These are phyloP conservation scores for Elsinoe ampelina DNA, from an alignment of 2,329 filamentous ascomycete species.

Conservation along the genomic window DNA sequence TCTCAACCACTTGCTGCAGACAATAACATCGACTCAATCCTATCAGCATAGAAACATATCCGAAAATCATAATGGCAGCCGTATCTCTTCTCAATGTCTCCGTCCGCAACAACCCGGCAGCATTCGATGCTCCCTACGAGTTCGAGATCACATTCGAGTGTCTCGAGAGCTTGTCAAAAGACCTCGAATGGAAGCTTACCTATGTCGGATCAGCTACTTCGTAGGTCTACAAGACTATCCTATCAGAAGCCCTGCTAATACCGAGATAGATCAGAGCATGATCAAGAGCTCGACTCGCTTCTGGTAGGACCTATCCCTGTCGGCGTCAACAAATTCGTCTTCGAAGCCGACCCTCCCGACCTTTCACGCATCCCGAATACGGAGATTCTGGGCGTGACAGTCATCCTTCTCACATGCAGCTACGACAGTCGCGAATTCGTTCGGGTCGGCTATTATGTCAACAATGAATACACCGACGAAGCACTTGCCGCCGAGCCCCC, in stretches of 20 bases:
- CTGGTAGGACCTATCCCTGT: constrained; percentile 96
- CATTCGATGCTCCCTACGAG: constrained; percentile 85
- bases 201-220: constrained; percentile 98
- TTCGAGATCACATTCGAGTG: constrained; percentile 99
- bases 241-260: background rate
- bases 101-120: constrained; percentile 93
- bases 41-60: background rate
- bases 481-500: constrained; percentile 84
- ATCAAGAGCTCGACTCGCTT: constrained; percentile 95
- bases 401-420: constrained; percentile 89
- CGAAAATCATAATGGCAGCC: constrained; percentile 65
- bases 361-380: constrained; percentile 84
- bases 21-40: background rate
- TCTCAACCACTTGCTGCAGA: background rate
- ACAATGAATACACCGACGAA: constrained; percentile 95
- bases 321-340: constrained; percentile 97
- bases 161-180: constrained; percentile 87
- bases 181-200: constrained; percentile 98
- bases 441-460: constrained; percentile 97
- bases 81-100: constrained; percentile 93
- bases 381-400: constrained; percentile 93
- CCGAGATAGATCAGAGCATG: constrained; percentile 70
- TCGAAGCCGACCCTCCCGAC: constrained; percentile 88
- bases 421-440: constrained; percentile 97
- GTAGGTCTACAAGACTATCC: constrained; percentile 48